Percentiles rank a stretch among this genome's conserved stretches.
Conservation (phyloP, 495 filamentous ascomycete genomes). For the Hypoxylon crocopeplum region DNA sequence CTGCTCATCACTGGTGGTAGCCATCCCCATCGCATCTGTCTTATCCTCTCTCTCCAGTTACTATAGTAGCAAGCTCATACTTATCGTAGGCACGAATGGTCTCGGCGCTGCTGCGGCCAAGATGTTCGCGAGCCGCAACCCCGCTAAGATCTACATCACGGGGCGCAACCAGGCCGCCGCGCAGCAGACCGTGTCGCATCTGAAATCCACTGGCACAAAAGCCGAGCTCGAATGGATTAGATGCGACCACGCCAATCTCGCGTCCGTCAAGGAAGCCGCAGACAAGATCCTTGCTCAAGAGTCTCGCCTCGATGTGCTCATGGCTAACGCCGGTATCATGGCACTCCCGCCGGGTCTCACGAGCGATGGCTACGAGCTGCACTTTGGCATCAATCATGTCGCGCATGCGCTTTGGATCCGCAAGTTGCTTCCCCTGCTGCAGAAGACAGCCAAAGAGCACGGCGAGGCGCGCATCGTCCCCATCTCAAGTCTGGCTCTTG, state of each 20-base stretch:
- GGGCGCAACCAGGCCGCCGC: conserved; percentile 48
- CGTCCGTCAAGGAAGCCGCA: conserved; percentile 48
- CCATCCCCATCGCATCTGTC: conserved; percentile 3
- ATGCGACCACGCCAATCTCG: conserved; percentile 50
- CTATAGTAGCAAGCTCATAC: neutral
- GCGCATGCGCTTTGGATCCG: conserved; percentile 68
- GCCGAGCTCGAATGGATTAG: conserved; percentile 43
- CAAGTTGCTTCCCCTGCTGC: conserved; percentile 63
- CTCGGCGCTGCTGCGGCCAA: conserved; percentile 57
- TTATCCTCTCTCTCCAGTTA: neutral
- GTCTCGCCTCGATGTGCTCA: conserved; percentile 58
- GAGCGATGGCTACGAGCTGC: conserved; percentile 66
- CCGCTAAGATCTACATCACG: conserved; percentile 54
- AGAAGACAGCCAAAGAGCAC: conserved; percentile 48
- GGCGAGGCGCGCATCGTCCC: conserved; percentile 50
- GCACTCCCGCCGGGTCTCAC: conserved; percentile 55
- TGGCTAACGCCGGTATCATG: conserved; percentile 73
- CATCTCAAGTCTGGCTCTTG: conserved; percentile 40
- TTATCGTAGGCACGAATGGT: conserved; percentile 37
- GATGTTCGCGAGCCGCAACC: conserved; percentile 50
- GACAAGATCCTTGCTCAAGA: conserved; percentile 40
- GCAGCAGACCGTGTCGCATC: conserved; percentile 27
- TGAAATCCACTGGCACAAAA: conserved; percentile 38
- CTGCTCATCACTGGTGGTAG: conserved; percentile 57
- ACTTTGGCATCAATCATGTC: conserved; percentile 71